A percentile compares a stretch with the other conserved stretches of the same genome.
phyloP scores from a whole-genome alignment of 1,284 basidiomycete species.

The Trametes hirsuta region DNA sequence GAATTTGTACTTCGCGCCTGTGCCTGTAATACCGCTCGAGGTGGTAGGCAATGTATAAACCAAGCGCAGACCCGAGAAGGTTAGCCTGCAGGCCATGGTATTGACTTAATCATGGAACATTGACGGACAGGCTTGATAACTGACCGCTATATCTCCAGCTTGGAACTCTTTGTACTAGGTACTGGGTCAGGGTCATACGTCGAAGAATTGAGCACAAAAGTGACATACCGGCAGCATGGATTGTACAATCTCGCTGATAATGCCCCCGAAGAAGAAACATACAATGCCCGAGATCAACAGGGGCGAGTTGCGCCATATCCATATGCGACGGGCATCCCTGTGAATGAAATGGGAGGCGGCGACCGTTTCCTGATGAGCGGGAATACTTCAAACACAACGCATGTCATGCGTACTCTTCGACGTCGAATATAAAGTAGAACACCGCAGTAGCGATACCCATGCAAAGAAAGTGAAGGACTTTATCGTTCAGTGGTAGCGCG shows the following conservation, averaged over 20 bases:
- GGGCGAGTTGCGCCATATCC: slow-evolving; percentile 83
- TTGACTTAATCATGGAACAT: slow-evolving; percentile 68
- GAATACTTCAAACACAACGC: neutral
- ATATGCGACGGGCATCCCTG: slow-evolving; percentile 75
- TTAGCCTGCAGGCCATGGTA: slow-evolving; percentile 62
- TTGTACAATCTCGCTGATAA: slow-evolving; percentile 87
- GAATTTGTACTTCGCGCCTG: slow-evolving; percentile 63
- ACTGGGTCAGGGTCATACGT: slow-evolving; percentile 1
- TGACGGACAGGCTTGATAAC: slow-evolving; percentile 29
- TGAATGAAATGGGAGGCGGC: neutral
- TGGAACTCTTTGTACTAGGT: slow-evolving; percentile 79
- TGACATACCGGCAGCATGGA: slow-evolving; percentile 72
- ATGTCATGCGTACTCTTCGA: slow-evolving; percentile 70
- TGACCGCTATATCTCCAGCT: slow-evolving; percentile 72
- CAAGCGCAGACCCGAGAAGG: slow-evolving; percentile 75
- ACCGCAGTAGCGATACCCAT: slow-evolving; percentile 77
- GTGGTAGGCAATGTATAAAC: slow-evolving; percentile 68
- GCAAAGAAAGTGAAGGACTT: slow-evolving; percentile 83
- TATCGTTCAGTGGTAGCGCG: slow-evolving; percentile 77
- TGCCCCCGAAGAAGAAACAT: slow-evolving; percentile 80
- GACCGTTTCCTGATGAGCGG: neutral
- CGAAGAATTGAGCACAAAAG: neutral
- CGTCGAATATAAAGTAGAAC: slow-evolving; percentile 88
- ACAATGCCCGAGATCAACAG: slow-evolving; percentile 69
- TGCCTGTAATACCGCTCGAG: slow-evolving; percentile 75